phyloP scores from a whole-genome alignment of 306 rosid genomes.

The Lupinus albus region DNA sequence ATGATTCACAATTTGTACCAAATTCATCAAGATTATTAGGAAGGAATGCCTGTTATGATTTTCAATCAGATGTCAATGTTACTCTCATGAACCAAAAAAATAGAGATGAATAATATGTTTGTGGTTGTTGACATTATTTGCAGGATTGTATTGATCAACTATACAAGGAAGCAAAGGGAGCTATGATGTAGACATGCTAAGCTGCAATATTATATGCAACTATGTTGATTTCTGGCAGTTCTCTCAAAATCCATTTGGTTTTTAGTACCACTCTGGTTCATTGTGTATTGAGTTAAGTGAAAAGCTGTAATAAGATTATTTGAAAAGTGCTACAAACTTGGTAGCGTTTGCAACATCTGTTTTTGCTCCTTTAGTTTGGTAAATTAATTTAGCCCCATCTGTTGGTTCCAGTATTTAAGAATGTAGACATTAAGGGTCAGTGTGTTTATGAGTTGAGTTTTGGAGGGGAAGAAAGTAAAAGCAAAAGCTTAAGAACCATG shows the following conservation, averaged over 20 bases:
- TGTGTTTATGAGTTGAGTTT: too few species aligned
- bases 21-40: constrained; percentile 1
- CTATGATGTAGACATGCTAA: constrained; percentile 36
- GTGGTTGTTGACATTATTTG: constrained; percentile 15
- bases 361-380: not conserved
- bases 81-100: too few species aligned
- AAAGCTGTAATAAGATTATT: constrained; percentile 22
- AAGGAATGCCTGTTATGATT: not conserved
- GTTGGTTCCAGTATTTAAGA: constrained; percentile 1
- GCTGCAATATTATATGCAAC: not conserved
- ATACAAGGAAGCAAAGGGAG: constrained; percentile 64
- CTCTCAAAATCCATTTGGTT: constrained; percentile 7
- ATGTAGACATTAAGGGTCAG: not conserved
- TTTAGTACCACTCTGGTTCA: constrained; percentile 24
- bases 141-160: constrained; percentile 65
- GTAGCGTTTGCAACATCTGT: constrained; percentile 14
- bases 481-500: too few species aligned
- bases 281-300: constrained; percentile 15
- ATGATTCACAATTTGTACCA: constrained; percentile 15
- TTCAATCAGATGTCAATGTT: not conserved
- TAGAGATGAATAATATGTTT: not conserved
- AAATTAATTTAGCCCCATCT: not conserved
- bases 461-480: too few species aligned
- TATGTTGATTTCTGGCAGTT: constrained; percentile 31
- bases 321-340: constrained; percentile 5